Conservation (phyloP, 2,329 filamentous ascomycete species). For the Atkinsonella texensis region DNA sequence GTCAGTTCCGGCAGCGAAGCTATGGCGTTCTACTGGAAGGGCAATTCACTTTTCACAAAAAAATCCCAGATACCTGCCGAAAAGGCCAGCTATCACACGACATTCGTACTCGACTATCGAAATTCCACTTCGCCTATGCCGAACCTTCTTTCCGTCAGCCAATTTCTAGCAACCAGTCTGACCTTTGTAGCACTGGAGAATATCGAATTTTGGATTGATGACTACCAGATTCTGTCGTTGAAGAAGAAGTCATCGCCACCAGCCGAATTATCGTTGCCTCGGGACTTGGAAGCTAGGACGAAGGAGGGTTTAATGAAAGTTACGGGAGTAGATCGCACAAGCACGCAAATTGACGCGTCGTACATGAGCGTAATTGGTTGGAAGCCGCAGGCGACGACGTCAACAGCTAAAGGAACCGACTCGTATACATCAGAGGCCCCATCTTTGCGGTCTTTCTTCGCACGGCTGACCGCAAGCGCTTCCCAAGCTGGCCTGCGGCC, state of each 20-base stretch:
- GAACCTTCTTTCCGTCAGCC: conserved; percentile 71
- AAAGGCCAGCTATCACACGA: conserved; percentile 59
- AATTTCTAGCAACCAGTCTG: conserved; percentile 88
- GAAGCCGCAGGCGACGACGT: conserved; percentile 44
- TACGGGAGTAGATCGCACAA: conserved; percentile 65
- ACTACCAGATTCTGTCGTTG: conserved; percentile 67
- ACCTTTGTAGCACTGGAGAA: conserved; percentile 85
- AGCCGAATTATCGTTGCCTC: conserved; percentile 58
- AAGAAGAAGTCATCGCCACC: conserved; percentile 79
- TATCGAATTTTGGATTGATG: conserved; percentile 85
- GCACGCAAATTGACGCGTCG: conserved; percentile 80
- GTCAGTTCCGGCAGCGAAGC: conserved; percentile 84
- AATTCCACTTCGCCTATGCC: conserved; percentile 80
- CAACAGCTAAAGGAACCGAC: conserved; percentile 31
- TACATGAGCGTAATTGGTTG: conserved; percentile 85
- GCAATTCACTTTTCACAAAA: conserved; percentile 90
- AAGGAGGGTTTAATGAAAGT: conserved; percentile 85
- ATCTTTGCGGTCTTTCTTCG: conserved; percentile 70
- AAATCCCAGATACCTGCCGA: conserved; percentile 61
- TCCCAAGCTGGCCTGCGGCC: conserved; percentile 37
- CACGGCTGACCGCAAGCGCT: conserved; percentile 51
- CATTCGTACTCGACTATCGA: conserved; percentile 90
- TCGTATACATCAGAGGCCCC: conserved; percentile 40
- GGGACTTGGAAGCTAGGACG: conserved; percentile 69
- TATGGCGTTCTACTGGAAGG: conserved; percentile 99